phyloP scores from a whole-genome alignment of 2,329 filamentous ascomycete species.

The Diaporthe helianthi region DNA sequence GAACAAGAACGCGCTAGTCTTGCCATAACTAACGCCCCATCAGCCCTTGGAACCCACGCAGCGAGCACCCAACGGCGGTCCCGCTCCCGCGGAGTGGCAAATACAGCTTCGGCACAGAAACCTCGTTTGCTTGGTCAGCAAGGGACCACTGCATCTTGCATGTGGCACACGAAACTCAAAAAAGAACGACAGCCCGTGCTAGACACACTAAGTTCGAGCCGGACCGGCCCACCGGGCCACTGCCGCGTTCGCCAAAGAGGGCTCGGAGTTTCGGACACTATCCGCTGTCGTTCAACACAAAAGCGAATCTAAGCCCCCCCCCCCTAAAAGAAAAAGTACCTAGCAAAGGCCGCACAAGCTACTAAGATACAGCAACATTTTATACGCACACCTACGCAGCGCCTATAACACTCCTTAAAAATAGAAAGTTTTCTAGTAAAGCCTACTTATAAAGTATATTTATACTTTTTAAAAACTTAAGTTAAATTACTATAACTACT shows the following conservation, averaged over 20 bases:
- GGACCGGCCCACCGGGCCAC: constrained; percentile 20
- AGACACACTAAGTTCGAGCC: neutral
- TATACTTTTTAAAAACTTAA: too few relatives aligned
- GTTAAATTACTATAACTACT: too few relatives aligned
- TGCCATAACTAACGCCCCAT: neutral
- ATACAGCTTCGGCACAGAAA: neutral
- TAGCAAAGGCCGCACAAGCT: too few relatives aligned
- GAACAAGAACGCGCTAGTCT: neutral
- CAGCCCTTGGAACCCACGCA: constrained; percentile 11
- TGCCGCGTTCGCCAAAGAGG: neutral
- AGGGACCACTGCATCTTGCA: neutral
- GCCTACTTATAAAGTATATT: too few relatives aligned
- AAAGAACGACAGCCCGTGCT: neutral
- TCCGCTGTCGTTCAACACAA: too few relatives aligned
- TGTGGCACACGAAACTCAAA: constrained; percentile 7
- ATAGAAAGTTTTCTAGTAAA: too few relatives aligned
- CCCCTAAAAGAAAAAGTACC: too few relatives aligned
- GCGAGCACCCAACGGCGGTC: neutral
- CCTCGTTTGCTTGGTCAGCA: neutral
- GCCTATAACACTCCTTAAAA: too few relatives aligned
- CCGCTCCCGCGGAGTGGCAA: neutral
- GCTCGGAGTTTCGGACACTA: constrained; percentile 26
- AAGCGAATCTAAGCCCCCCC: too few relatives aligned
- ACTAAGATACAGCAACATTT: too few relatives aligned
- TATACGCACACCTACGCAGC: too few relatives aligned